phyloP scores from a whole-genome alignment of 2,329 filamentous ascomycete species.

The Calonectria crousiana region DNA sequence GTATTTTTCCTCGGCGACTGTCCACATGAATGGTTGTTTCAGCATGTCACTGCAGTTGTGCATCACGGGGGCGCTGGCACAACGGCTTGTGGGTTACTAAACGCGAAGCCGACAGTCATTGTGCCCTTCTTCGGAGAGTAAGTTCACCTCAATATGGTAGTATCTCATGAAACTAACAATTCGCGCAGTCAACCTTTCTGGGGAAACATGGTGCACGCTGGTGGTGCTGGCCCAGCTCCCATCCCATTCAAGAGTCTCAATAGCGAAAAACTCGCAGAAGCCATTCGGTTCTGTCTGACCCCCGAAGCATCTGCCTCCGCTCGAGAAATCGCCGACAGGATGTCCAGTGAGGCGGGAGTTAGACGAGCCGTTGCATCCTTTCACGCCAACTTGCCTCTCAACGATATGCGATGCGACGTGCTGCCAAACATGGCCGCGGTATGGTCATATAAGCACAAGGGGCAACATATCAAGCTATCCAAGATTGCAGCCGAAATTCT shows the following conservation, averaged over 20 bases:
- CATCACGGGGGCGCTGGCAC: conserved; percentile 82
- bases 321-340: conserved; percentile 5
- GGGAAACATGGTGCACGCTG: conserved; percentile 30
- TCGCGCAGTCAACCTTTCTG: conserved; percentile 29
- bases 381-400: conserved; percentile 34
- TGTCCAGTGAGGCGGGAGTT: conserved; percentile 30
- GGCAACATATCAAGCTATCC: conserved; percentile 14
- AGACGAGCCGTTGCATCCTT: conserved; percentile 31
- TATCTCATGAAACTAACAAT: background rate
- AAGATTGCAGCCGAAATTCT: conserved; percentile 31
- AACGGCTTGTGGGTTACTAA: conserved; percentile 76
- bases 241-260: conserved; percentile 23
- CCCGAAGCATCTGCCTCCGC: conserved; percentile 14
- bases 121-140: conserved; percentile 77
- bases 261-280: background rate
- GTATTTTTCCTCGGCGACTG: conserved; percentile 78
- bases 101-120: conserved; percentile 76
- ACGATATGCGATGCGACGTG: conserved; percentile 29
- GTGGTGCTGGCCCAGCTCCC: conserved; percentile 21
- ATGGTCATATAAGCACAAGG: conserved; percentile 16
- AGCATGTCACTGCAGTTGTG: conserved; percentile 71
- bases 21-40: conserved; percentile 81
- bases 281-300: too few relatives aligned
- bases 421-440: conserved; percentile 5
- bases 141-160: background rate